Percentiles rank a stretch among this genome's conserved stretches.
These are phyloP conservation scores for Neonectria hederae DNA, from an alignment of 2,329 filamentous ascomycete species.

Conservation along the genomic window DNA sequence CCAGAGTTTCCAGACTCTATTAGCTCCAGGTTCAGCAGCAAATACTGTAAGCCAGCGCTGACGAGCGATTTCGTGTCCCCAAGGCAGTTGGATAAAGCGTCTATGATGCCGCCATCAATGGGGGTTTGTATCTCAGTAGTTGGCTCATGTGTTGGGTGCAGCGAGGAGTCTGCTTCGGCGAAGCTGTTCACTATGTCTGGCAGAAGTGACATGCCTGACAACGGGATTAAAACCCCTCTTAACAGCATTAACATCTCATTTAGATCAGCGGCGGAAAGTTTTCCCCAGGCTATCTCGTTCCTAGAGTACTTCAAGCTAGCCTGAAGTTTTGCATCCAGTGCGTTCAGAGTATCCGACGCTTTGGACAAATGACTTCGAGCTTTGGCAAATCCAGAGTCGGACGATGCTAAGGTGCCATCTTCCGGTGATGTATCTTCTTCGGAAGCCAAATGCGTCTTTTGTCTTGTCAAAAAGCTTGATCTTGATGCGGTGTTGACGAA, in stretches of 20 bases:
- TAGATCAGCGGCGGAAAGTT: slow-evolving; percentile 6
- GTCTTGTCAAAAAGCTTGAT: slow-evolving; percentile 7
- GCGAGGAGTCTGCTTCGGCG: background rate
- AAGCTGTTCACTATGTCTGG: slow-evolving; percentile 19
- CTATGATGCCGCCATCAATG: slow-evolving; percentile 19
- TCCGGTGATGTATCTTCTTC: slow-evolving; percentile 1
- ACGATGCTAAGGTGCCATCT: background rate
- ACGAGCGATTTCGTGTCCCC: slow-evolving; percentile 17
- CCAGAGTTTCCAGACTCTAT: background rate
- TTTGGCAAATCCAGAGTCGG: slow-evolving; percentile 5
- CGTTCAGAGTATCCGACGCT: slow-evolving; percentile 16
- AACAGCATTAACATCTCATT: slow-evolving; percentile 11
- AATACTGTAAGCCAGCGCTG: slow-evolving; percentile 12
- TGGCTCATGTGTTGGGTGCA: background rate
- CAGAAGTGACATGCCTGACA: slow-evolving; percentile 22
- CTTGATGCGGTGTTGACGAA: slow-evolving; percentile 14
- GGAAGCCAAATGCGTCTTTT: background rate
- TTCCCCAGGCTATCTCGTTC: slow-evolving; percentile 14
- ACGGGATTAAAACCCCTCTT: slow-evolving; percentile 10
- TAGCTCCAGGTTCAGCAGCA: slow-evolving; percentile 16
- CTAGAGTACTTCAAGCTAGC: slow-evolving; percentile 16
- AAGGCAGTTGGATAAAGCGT: slow-evolving; percentile 13
- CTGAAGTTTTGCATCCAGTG: slow-evolving; percentile 16
- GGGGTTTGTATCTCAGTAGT: background rate
- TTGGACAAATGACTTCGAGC: slow-evolving; percentile 4